Base-by-base conservation (phyloP, 371 early-diverging fungal genomes). In the Rhizopus microsporus region DNA sequence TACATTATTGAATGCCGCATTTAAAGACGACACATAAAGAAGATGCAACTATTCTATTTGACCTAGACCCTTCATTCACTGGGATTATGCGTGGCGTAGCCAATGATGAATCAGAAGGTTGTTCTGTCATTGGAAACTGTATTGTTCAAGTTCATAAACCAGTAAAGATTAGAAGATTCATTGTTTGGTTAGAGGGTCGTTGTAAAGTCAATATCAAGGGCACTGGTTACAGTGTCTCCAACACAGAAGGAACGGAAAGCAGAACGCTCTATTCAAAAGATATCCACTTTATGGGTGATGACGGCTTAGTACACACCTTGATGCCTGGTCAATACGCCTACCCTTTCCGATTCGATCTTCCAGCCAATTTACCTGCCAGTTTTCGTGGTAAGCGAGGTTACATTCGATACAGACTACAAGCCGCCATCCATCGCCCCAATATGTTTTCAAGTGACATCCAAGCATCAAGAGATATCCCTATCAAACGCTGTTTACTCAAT, bases 51-150 rank as follows among this genome's bases (percentile, higher is more conserved):
- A 51, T 75, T 13, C 51, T 54, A 17, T 45, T 78, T 23, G 55
- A 59, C 4, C 56, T 78, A 9, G 79, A 78, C 35, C 65, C 74
- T 30, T 69, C 67, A 7, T 78, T 78, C 30, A 75, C 76, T 3
- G 79, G 79, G 9, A 67, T 78, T 31, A 52, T 78, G 50, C 65
- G 64, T 57, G 79, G 79, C 12, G 53, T 70, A 13, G 71, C 76
- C 13, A 57, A 75, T 35, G 79, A 78, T 56, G 79, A 70, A 57
- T 67, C 74, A 9, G 79, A 78, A 67, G 79, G 79, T 4, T 78
- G 79, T 39, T 62, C 60, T 13, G 63, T 78, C 29, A 66, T 52
- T 34, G 79, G 79, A 52, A 66, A 60, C 5, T 71, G 71, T 53
- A 48, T 74, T 15, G 62, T 72, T 32, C 60, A 62, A 13, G 67